Percentiles rank a stretch among this genome's conserved stretches.
These are phyloP conservation scores for Aspergillus proliferans DNA, from an alignment of 2,329 filamentous ascomycete species.

Conservation along the genomic window DNA sequence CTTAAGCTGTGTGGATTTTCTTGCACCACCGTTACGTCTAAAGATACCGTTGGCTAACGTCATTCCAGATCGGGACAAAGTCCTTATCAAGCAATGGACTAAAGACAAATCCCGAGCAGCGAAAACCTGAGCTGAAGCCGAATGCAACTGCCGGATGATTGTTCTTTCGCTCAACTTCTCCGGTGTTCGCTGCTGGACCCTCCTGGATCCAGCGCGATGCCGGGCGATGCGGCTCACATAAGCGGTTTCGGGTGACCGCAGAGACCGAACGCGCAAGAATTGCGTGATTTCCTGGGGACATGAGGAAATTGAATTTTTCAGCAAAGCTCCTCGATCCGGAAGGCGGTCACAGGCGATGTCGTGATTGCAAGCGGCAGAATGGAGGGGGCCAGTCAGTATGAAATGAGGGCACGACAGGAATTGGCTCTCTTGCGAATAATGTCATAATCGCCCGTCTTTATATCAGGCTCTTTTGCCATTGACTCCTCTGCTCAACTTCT, in stretches of 20 bases:
- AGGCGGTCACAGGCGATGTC: slow-evolving; percentile 26
- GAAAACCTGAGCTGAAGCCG: background rate
- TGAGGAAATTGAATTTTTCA: slow-evolving; percentile 27
- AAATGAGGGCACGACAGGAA: slow-evolving; percentile 16
- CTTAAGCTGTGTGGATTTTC: background rate
- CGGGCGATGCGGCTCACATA: slow-evolving; percentile 6
- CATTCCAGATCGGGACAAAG: background rate
- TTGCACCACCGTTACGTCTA: background rate
- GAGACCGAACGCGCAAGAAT: slow-evolving; percentile 26
- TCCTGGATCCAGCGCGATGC: slow-evolving; percentile 1
- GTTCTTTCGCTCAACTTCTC: background rate
- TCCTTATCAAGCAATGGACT: background rate
- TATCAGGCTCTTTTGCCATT: slow-evolving; percentile 17
- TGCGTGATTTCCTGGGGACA: slow-evolving; percentile 33
- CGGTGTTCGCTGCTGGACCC: background rate
- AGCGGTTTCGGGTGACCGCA: slow-evolving; percentile 12
- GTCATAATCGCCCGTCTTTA: slow-evolving; percentile 29
- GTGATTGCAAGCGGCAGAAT: slow-evolving; percentile 25
- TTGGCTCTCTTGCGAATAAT: slow-evolving; percentile 21
- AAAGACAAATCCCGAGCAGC: background rate
- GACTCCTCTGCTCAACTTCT: slow-evolving; percentile 12
- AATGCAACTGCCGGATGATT: background rate
- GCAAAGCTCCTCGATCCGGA: slow-evolving; percentile 12
- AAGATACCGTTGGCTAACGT: background rate
- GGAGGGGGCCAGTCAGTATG: slow-evolving; percentile 12